Evolutionary conservation across 1,284 basidiomycete species (phyloP).

Genomic region (Marasmius sp.): DNA sequence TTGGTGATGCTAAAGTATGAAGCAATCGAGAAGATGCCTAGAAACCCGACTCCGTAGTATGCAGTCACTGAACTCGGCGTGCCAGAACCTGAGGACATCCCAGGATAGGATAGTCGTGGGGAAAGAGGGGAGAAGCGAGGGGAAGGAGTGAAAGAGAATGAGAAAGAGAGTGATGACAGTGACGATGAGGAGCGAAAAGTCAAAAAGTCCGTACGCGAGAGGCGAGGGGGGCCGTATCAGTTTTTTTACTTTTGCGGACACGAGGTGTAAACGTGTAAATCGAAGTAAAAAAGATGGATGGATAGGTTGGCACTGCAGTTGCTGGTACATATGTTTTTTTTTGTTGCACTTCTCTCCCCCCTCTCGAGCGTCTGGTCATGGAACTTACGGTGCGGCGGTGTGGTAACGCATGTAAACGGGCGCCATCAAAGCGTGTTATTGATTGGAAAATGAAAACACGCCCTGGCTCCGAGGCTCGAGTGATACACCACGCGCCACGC

Average conservation of each 20-base stretch:
- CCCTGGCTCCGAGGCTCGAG: neutral
- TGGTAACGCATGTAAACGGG: neutral
- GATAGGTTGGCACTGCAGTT: neutral
- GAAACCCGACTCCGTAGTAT: neutral
- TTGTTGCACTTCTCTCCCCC: neutral
- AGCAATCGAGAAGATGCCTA: neutral
- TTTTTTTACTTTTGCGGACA: neutral
- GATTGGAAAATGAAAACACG: too few relatives aligned
- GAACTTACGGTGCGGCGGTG: neutral
- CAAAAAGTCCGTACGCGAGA: neutral
- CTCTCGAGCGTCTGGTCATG: neutral
- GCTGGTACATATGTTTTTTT: constrained; percentile 1
- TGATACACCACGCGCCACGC: neutral
- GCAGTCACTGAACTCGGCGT: neutral
- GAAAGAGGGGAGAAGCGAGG: neutral
- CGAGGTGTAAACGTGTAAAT: constrained; percentile 1
- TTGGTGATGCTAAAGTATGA: neutral
- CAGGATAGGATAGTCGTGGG: neutral
- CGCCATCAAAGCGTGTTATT: neutral
- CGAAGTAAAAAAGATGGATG: neutral
- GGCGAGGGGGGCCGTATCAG: neutral
- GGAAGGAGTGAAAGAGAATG: neutral
- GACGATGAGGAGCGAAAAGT: neutral
- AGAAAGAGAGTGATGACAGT: neutral
- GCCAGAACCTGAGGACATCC: neutral